These are phyloP conservation scores for Ophiocordyceps camponoti-leonardi DNA, from an alignment of 2,329 filamentous ascomycete genomes.

Conservation along the genomic window DNA sequence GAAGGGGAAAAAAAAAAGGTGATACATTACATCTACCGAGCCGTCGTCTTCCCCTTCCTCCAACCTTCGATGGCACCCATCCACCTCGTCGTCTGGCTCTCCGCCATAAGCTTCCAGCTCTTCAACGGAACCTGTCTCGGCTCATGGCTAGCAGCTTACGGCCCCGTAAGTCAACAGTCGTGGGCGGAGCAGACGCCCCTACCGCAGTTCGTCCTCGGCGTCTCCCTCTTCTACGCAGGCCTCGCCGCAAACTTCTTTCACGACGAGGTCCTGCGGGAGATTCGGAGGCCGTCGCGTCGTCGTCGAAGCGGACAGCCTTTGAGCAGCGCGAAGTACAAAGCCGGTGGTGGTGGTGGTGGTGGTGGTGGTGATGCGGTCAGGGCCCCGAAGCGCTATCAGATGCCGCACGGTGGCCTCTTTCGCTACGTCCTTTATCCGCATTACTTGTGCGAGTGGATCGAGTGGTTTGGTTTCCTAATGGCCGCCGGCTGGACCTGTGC, in stretches of 20 bases:
- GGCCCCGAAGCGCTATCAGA: too few species aligned
- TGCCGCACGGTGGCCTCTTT: slow-evolving; percentile 75
- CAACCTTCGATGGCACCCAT: slow-evolving; percentile 90
- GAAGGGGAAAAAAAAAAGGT: too few species aligned
- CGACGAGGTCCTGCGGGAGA: slow-evolving; percentile 77
- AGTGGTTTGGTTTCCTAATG: slow-evolving; percentile 85
- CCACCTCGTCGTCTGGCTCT: slow-evolving; percentile 47
- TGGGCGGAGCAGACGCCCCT: slow-evolving; percentile 25
- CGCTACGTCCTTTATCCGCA: slow-evolving; percentile 74
- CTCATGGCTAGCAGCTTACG: slow-evolving; percentile 69
- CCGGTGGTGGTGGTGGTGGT: too few species aligned
- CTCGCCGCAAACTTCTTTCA: slow-evolving; percentile 72
- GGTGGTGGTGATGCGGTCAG: too few species aligned
- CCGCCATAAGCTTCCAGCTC: slow-evolving; percentile 59
- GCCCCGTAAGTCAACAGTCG: slow-evolving; percentile 39
- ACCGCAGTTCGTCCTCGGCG: slow-evolving; percentile 40
- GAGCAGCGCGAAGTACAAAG: too few species aligned
- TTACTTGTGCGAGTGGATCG: slow-evolving; percentile 92
- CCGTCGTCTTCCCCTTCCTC: slow-evolving; percentile 63
- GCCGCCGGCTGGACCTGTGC: slow-evolving; percentile 48
- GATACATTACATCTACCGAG: slow-evolving; percentile 83
- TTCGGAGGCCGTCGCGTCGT: too few species aligned
- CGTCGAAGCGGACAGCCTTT: too few species aligned
- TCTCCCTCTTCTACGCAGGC: slow-evolving; percentile 60
- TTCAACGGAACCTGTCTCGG: slow-evolving; percentile 64